A percentile compares a stretch with the other conserved stretches of the same genome.
Evolutionary conservation across 768 basidiomycete genomes (phyloP).

Genomic region (Tricholoma hemisulphureum): DNA sequence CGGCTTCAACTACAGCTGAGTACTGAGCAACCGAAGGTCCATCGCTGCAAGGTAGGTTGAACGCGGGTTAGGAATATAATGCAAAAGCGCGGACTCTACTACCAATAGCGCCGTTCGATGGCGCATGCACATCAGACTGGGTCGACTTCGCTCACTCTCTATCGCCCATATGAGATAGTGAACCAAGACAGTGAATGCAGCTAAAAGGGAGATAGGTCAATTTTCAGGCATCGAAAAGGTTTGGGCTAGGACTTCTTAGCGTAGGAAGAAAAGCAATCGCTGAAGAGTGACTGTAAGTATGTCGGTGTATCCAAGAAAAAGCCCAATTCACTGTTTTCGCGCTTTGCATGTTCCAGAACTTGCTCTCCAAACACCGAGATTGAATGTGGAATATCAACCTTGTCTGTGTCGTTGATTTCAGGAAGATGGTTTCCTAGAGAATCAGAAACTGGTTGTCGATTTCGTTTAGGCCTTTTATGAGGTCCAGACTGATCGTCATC

Average conservation of each 20-base stretch:
- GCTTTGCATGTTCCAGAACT: constrained; percentile 31
- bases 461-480: neutral
- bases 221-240: neutral
- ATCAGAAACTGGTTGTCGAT: constrained; percentile 8
- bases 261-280: constrained; percentile 35
- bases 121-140: constrained; percentile 11
- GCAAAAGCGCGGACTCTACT: constrained; percentile 26
- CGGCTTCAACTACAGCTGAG: constrained; percentile 18
- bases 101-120: constrained; percentile 31
- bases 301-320: neutral
- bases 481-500: neutral
- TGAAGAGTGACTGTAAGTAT: constrained; percentile 11
- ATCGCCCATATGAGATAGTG: constrained; percentile 29
- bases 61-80: neutral
- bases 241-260: constrained; percentile 21
- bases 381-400: constrained; percentile 12
- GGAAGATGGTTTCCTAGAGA: constrained; percentile 36
- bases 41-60: constrained; percentile 18
- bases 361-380: constrained; percentile 22
- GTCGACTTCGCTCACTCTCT: constrained; percentile 23
- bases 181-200: constrained; percentile 24
- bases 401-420: constrained; percentile 29
- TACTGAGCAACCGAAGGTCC: constrained; percentile 18
- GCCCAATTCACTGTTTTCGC: constrained; percentile 35
- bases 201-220: constrained; percentile 14